These are phyloP conservation scores for Populus tremula DNA, from an alignment of 345 rosid species.

Conservation along the genomic window DNA sequence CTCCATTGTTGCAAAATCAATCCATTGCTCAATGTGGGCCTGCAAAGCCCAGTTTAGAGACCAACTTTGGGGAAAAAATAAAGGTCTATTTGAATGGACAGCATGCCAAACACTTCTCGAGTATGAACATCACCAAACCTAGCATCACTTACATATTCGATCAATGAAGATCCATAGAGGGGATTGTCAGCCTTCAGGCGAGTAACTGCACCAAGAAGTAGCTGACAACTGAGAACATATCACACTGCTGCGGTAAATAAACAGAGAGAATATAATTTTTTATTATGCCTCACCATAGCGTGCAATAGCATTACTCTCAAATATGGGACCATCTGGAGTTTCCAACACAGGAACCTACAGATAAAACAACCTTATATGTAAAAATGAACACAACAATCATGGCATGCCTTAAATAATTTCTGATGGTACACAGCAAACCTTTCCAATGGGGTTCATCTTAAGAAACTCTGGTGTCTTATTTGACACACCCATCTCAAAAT, in stretches of 20 bases:
- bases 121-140: too few relatives aligned
- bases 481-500: conserved; percentile 73
- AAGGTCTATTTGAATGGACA: background rate
- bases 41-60: conserved; percentile 17
- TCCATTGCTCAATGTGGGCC: conserved; percentile 96
- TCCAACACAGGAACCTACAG: conserved; percentile 86
- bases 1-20: conserved; percentile 76
- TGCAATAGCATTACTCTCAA: conserved; percentile 97
- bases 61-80: background rate
- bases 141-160: conserved; percentile 61
- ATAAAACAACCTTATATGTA: background rate
- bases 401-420: background rate
- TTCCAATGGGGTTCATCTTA: conserved; percentile 90
- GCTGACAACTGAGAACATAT: conserved; percentile 2
- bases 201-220: conserved; percentile 43
- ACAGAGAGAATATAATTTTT: too few relatives aligned
- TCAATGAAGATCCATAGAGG: conserved; percentile 59
- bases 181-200: conserved; percentile 64
- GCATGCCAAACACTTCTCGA: too few relatives aligned
- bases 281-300: conserved; percentile 54
- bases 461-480: conserved; percentile 80
- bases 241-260: background rate
- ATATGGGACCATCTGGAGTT: conserved; percentile 82
- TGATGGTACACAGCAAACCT: conserved; percentile 36
- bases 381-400: background rate